Conservation (phyloP, 1,284 basidiomycete species). For the Inonotus hispidus region DNA sequence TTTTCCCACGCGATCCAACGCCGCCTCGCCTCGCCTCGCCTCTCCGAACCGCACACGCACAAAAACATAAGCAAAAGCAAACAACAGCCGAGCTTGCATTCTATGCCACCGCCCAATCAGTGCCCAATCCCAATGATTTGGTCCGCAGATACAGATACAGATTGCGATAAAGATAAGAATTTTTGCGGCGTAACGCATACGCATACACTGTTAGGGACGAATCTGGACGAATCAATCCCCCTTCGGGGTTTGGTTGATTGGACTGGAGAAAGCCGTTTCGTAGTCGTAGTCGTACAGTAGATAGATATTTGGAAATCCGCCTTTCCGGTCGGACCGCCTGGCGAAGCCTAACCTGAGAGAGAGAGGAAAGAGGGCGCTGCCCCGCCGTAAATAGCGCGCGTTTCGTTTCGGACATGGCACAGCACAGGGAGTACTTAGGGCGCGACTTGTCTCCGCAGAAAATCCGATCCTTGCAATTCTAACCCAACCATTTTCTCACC, state of each 20-base stretch:
- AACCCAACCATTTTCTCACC: not conserved
- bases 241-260: not conserved
- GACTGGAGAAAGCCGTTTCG: no score
- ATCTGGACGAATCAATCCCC: no score
- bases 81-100: not conserved
- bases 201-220: not conserved
- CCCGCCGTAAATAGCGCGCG: not conserved
- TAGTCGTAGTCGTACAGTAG: no score
- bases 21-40: no score
- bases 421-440: no score
- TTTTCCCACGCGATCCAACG: not conserved
- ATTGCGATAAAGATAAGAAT: no score
- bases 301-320: no score
- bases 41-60: not conserved
- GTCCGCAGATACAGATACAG: not conserved
- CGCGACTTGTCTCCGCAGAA: conserved; percentile 4
- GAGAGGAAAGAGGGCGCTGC: no score
- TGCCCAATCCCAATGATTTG: no score
- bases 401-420: not conserved
- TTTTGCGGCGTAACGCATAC: not conserved
- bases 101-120: not conserved
- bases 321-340: no score
- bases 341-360: no score
- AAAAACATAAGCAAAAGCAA: not conserved
- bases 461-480: conserved; percentile 9